Conservation (phyloP, 345 rosid species). For the Toxicodendron radicans region DNA sequence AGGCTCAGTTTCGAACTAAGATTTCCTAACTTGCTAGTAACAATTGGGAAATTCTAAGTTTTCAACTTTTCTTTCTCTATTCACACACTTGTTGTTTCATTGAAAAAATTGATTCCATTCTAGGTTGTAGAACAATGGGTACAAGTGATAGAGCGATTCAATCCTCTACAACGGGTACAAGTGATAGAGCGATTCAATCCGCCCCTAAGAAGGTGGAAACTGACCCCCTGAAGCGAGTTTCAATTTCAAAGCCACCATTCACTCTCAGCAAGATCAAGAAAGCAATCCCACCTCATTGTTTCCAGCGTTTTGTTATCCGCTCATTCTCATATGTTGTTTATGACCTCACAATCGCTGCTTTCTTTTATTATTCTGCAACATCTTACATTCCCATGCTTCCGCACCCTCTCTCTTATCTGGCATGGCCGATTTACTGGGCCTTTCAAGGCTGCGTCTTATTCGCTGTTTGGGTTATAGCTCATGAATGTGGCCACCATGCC, state of each 20-base stretch:
- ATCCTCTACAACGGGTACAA: too few relatives aligned
- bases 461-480: conserved; percentile 88
- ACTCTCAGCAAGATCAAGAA: conserved; percentile 64
- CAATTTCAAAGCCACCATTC: conserved; percentile 70
- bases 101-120: neutral
- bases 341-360: conserved; percentile 55
- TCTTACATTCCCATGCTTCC: conserved; percentile 59
- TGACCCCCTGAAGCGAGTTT: conserved; percentile 49
- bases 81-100: neutral
- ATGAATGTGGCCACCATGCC: conserved; percentile 97
- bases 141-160: too few relatives aligned
- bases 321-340: conserved; percentile 68
- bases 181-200: conserved; percentile 55
- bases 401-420: conserved; percentile 50
- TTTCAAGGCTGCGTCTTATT: conserved; percentile 74
- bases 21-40: too few relatives aligned
- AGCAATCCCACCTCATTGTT: conserved; percentile 91
- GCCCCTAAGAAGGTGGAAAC: conserved; percentile 35
- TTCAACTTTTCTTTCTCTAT: too few relatives aligned
- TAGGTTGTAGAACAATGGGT: conserved; percentile 48
- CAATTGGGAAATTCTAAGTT: too few relatives aligned
- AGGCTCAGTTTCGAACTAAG: too few relatives aligned
- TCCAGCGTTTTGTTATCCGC: conserved; percentile 68
- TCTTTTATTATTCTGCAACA: conserved; percentile 58
- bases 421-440: conserved; percentile 87